Evolutionary conservation across 2,329 filamentous ascomycete genomes (phyloP).

Genomic region (Zasmidium citrigriseum): DNA sequence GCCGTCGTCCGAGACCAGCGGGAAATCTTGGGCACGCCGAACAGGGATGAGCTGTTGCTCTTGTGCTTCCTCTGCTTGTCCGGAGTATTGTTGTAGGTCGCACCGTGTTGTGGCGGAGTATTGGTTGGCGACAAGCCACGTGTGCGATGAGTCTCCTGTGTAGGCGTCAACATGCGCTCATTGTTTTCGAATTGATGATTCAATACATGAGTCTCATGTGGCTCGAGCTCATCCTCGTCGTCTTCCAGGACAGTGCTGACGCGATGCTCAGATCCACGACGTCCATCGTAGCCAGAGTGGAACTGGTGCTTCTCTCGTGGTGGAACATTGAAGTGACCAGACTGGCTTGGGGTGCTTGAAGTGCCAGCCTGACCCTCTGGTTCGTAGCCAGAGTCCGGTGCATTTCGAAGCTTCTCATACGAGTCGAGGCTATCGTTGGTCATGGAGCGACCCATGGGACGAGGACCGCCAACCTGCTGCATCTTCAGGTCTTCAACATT

Average conservation of each 20-base stretch:
- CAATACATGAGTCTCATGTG: conserved; percentile 46
- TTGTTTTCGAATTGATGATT: conserved; percentile 61
- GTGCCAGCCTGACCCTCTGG: conserved; percentile 78
- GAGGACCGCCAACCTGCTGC: conserved; percentile 24
- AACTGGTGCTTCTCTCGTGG: conserved; percentile 38
- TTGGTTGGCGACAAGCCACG: conserved; percentile 32
- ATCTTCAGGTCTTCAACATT: conserved; percentile 74
- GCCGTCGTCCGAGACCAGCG: conserved; percentile 96
- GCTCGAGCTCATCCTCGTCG: conserved; percentile 81
- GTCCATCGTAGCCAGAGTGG: conserved; percentile 54
- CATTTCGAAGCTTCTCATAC: conserved; percentile 69
- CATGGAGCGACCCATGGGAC: conserved; percentile 28
- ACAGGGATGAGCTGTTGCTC: conserved; percentile 75
- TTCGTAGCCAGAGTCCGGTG: conserved; percentile 75
- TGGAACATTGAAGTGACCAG: conserved; percentile 62
- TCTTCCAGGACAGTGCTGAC: conserved; percentile 85
- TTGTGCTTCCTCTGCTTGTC: conserved; percentile 87
- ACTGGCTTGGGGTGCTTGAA: conserved; percentile 72
- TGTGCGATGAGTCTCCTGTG: conserved; percentile 50
- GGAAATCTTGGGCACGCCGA: conserved; percentile 79
- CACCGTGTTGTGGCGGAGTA: conserved; percentile 57
- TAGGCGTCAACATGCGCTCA: conserved; percentile 63
- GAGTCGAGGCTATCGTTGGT: conserved; percentile 59
- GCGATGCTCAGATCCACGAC: conserved; percentile 68
- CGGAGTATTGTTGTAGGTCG: conserved; percentile 64